Base-by-base conservation (phyloP, 306 rosid genomes). In the Dalbergia oliveri region DNA sequence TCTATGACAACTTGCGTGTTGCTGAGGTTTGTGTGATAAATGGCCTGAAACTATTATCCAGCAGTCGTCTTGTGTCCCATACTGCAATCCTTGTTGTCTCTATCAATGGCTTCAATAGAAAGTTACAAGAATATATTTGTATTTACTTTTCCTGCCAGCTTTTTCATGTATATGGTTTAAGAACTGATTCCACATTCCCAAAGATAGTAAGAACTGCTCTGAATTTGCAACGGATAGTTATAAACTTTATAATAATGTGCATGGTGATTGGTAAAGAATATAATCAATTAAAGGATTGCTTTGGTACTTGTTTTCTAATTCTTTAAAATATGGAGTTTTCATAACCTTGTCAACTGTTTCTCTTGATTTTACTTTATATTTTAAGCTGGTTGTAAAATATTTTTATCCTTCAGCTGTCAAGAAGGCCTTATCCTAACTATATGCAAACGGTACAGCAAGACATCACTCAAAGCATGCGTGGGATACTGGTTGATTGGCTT, bases 401-500 rank as follows among this genome's bases (percentile, higher is more conserved):
- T 78, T 78, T 75, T 58, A 44, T 19, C 47, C 69, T 85, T 14
- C 84, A 95, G 98, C 94, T 96, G 66, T 76, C 85, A 12, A 87
- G 94, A 88, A 91, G 97, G 62, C 98, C 92, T 50, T 35, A 37
- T 85, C 84, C 93, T 57, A 66, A 67, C 83, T 90, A 84, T 59
- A 90, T 93, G 97, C 92, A 88, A 84, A 87, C 85, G 18, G 80
- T 86, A 61, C 99, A 93, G 82, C 88, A 39, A 63, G 97, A 93
- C 85, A 88, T 96, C 79, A 91, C 92, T 81, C 94, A 83, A 82
- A 88, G 82, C 84, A 96, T 93, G 99, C 96, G 99, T 8, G 92
- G 88, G 23, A 89, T 96, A 76, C 84, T 96, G 77, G 87, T 96
- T 53, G 99, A 96, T 88, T 96, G 99, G 99, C 97, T 96, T 65